Base-by-base conservation (phyloP, 2,329 filamentous ascomycete genomes). In the Cladophialophora immunda region DNA sequence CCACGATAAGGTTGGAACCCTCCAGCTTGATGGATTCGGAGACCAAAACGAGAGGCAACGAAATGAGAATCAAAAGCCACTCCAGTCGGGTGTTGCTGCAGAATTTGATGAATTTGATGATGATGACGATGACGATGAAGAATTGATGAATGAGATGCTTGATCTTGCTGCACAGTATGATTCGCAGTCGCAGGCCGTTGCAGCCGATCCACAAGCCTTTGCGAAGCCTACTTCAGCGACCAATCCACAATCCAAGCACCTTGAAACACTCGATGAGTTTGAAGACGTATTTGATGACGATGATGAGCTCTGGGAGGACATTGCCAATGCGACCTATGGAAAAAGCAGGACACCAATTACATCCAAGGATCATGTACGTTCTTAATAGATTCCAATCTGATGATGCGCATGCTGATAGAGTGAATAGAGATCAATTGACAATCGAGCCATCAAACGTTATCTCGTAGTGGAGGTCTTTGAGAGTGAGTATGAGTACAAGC, bases 361-460 rank as follows among this genome's bases (percentile, higher is more conserved):
- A 27, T 59, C 79, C n/a, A 61, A 64, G 25, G 54, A 66, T 30
- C 41, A 58, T 64, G 69, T 68, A 57, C 54, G 67, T 68, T 53
- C 58, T 50, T 58, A 45, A 56, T 59, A 58, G 47, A 80, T 89
- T 71, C 87, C 87, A 74, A 74, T 77, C 73, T 75, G 66, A 64
- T 65, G 70, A 75, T 59, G 62, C 45, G 64, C 60, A 58, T 84
- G 81, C 91, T 93, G 89, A 94, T 83, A 81, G 76, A 76, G 82
- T 83, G 86, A 91, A 90, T 87, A 85, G 80, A 86, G 83, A 77
- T 81, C 85, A 76, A 91, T 89, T 77, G 82, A 85, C 73, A 68
- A 65, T 59, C 77, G 88, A 81, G 87, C 90, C 56, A 96, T 97
- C 75, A 93, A 97, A 79, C 90, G 94, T 72, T 97, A 97, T 80